Conservation (phyloP, 2,329 filamentous ascomycete species). For the Coniochaeta hoffmannii region DNA sequence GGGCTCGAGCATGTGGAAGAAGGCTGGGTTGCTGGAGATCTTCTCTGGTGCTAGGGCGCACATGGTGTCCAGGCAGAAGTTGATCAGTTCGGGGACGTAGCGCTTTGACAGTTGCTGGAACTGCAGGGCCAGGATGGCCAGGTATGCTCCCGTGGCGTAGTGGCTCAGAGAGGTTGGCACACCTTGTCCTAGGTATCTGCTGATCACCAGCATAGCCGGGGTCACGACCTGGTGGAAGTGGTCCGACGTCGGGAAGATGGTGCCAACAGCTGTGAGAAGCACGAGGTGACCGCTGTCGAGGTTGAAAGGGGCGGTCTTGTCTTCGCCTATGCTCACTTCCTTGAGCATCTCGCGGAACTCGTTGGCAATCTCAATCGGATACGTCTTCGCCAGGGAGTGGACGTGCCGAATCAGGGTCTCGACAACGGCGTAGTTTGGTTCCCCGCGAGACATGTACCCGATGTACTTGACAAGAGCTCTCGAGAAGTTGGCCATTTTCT, state of each 20-base stretch:
- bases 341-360: slow-evolving; percentile 70
- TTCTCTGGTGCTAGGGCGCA: slow-evolving; percentile 55
- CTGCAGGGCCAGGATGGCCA: slow-evolving; percentile 71
- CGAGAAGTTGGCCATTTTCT: slow-evolving; percentile 64
- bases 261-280: slow-evolving; percentile 74
- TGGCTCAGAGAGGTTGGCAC: slow-evolving; percentile 58
- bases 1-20: slow-evolving; percentile 56
- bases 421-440: slow-evolving; percentile 57
- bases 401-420: slow-evolving; percentile 83
- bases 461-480: slow-evolving; percentile 58
- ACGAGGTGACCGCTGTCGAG: slow-evolving; percentile 66
- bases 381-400: slow-evolving; percentile 85
- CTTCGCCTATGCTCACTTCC: slow-evolving; percentile 31
- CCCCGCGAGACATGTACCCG: slow-evolving; percentile 37
- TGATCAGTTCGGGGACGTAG: slow-evolving; percentile 82
- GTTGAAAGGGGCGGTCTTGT: slow-evolving; percentile 36
- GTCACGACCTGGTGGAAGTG: slow-evolving; percentile 96
- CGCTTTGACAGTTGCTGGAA: slow-evolving; percentile 80
- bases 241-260: slow-evolving; percentile 89
- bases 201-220: slow-evolving; percentile 79
- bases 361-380: slow-evolving; percentile 68
- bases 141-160: slow-evolving; percentile 65
- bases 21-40: slow-evolving; percentile 36
- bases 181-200: slow-evolving; percentile 74
- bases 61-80: slow-evolving; percentile 71